Evolutionary conservation across 805 yeast species (phyloP).

Genomic region (Naumovozyma baii): DNA sequence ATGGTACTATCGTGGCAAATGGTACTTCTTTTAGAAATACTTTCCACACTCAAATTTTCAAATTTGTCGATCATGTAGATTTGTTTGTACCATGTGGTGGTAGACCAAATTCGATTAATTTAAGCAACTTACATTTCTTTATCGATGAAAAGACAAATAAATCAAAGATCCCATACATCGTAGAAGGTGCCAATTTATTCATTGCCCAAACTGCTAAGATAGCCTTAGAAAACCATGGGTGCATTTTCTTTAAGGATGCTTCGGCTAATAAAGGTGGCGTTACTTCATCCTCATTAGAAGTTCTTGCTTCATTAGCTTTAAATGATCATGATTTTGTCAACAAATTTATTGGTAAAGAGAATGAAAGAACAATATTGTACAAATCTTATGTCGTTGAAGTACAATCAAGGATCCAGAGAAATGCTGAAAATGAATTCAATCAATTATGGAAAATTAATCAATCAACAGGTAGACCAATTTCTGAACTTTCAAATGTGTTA

Average conservation of each 20-base stretch:
- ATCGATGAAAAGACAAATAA: slow-evolving; percentile 71
- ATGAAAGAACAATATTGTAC: slow-evolving; percentile 60
- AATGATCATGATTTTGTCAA: slow-evolving; percentile 73
- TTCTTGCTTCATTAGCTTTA: slow-evolving; percentile 84
- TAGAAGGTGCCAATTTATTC: slow-evolving; percentile 95
- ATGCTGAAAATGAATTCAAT: slow-evolving; percentile 79
- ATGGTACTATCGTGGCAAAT: slow-evolving; percentile 60
- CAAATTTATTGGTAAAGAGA: slow-evolving; percentile 47
- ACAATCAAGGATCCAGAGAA: slow-evolving; percentile 61
- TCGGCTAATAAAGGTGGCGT: slow-evolving; percentile 98
- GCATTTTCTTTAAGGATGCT: slow-evolving; percentile 85
- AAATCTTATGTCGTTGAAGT: slow-evolving; percentile 75
- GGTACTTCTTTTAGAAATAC: slow-evolving; percentile 87
- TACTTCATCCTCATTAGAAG: slow-evolving; percentile 92
- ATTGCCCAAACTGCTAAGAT: slow-evolving; percentile 91
- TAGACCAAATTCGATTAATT: slow-evolving; percentile 91
- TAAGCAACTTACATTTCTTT: slow-evolving; percentile 64
- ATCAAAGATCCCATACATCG: slow-evolving; percentile 72
- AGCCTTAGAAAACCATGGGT: slow-evolving; percentile 77
- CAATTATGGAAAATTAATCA: slow-evolving; percentile 73
- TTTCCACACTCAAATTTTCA: slow-evolving; percentile 69
- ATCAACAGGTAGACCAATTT: slow-evolving; percentile 49
- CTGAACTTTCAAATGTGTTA: slow-evolving; percentile 70
- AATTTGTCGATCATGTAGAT: slow-evolving; percentile 56
- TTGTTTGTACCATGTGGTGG: slow-evolving; percentile 98